Base-by-base conservation (phyloP, 2,329 filamentous ascomycete species). In the Diaporthe capsici region DNA sequence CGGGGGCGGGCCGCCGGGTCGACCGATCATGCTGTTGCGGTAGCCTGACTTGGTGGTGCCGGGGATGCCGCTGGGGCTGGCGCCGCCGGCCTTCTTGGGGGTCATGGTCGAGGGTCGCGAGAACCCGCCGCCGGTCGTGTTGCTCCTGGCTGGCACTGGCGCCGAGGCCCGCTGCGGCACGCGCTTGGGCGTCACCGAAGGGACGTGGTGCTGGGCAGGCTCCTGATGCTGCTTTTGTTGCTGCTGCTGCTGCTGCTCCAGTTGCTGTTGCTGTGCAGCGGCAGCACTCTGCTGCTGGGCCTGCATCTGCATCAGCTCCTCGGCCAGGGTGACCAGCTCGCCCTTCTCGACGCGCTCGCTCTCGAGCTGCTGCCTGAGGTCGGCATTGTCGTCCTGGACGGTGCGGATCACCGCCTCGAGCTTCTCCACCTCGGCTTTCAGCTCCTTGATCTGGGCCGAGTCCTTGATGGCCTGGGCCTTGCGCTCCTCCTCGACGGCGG, bases 261-360 rank as follows among this genome's bases (percentile, higher is more conserved):
- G 77, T 74, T 44, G 79, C 63, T 68, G 81, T 12, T 77, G 65
- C 75, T 76, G 61, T 39, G 72, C 71, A 8, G 60, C 83, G 65
- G 86, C 84, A 68, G 88, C 84, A 80, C 85, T 88, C 82, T 92
- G 80, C 82, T 92, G 80, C 75, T 92, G 86, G 44, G 73, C 58
- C 77, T 87, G 88, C 84, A 96, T 92, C 71, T 88, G 87, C 85
- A 97, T 93, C 92, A 97, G 94, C 86, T 97, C 94, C 83, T 97
- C 94, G 1, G 95, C 94, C 7, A 95, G 90, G 74, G 92, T 90
- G 49, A 97, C 94, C 53, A 97, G 87, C 84, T 96, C 94, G 72
- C 94, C 93, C 87, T 97, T 96, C 85, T 97, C 94, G 28, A 95
- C 90, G 9, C 94, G 89, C 85, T 97, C 94, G 76, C 90, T 87